Evolutionary conservation across 1,139 yeast species (phyloP).

Genomic region (Candida tetrigidarum): DNA sequence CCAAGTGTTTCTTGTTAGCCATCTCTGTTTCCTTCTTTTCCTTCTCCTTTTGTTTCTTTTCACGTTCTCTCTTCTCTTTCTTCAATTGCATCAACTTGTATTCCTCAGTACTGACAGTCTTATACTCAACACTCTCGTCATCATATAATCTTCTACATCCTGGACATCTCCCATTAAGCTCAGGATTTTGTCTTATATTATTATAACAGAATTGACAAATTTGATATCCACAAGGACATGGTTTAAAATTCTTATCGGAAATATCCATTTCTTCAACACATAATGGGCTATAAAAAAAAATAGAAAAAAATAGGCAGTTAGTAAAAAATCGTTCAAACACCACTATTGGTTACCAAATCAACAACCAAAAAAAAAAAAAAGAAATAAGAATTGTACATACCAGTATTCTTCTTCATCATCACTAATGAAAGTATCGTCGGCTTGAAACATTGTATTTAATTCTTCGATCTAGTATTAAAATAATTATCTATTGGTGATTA

Average conservation of each 20-base stretch:
- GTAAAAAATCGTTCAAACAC: constrained; percentile 20
- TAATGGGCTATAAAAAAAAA: constrained; percentile 62
- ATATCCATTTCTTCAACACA: constrained; percentile 98
- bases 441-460: constrained; percentile 18
- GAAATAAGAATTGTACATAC: constrained; percentile 44
- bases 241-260: constrained; percentile 94
- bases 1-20: constrained; percentile 88
- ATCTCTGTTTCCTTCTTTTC: constrained; percentile 92
- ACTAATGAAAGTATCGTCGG: constrained; percentile 60
- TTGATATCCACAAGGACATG: constrained; percentile 99
- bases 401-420: constrained; percentile 84
- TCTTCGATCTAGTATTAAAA: background rate
- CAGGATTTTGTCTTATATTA: constrained; percentile 94
- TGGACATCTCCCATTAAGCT: constrained; percentile 94
- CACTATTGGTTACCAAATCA: too few species aligned
- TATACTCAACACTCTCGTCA: constrained; percentile 91
- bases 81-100: constrained; percentile 77
- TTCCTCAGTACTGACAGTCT: constrained; percentile 83
- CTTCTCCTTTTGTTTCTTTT: constrained; percentile 86
- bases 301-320: constrained; percentile 20
- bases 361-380: too few species aligned
- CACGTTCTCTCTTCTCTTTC: constrained; percentile 81
- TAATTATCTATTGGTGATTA: background rate
- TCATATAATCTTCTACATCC: constrained; percentile 96
- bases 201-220: constrained; percentile 98